Base-by-base conservation (phyloP, 2,329 filamentous ascomycete species). In the Pseudogymnoascus sp. region DNA sequence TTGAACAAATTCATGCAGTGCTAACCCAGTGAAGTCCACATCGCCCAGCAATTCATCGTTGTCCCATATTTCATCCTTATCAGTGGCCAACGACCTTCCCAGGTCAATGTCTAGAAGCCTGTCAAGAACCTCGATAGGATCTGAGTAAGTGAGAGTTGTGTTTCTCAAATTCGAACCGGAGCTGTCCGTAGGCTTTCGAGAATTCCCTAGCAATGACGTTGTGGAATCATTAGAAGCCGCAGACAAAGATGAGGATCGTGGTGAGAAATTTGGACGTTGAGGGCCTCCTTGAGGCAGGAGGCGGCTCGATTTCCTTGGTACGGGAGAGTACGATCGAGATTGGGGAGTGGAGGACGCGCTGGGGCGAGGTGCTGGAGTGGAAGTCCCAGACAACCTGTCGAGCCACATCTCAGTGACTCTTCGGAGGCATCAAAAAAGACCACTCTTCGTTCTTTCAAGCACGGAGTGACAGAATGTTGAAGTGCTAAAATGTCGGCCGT, bases 11-110 rank as follows among this genome's bases (percentile, higher is more conserved):
- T 90, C 89, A 64, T 87, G 83, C 65, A 99, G 77, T 65, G 89
- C 89, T 58, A 94, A 75, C 0, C 84, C 88, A 11, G 81, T 86
- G 75, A 99, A 97, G 67, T 95, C 88, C 65, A 93, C 86, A 4
- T 88, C 81, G 37, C 84, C 78, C 1, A 62, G 60, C 7, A 58
- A 39, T 14, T 62, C 68, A 50, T 65, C 62, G 16, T 74, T 68
- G 7, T 84, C 68, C 1, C 38, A 33, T 60, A 84, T 71, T 65
- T 74, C 28, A 38, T 54, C 25, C 9, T 38, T 58, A 16, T 25
- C 11, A 11, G 57, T 14, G 11, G 7, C 37, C 37, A 8, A 8
- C 7, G 18, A 18, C 25, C 30, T 43, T 38, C 25, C 61, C 41
- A 54, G 16, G 9, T 73, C 60, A 67, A 71, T 18, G 66, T 70